A percentile compares a stretch with the other conserved stretches of the same genome.
These are phyloP conservation scores for Hymenoscyphus albidus DNA, from an alignment of 2,329 filamentous ascomycete species.

Conservation along the genomic window DNA sequence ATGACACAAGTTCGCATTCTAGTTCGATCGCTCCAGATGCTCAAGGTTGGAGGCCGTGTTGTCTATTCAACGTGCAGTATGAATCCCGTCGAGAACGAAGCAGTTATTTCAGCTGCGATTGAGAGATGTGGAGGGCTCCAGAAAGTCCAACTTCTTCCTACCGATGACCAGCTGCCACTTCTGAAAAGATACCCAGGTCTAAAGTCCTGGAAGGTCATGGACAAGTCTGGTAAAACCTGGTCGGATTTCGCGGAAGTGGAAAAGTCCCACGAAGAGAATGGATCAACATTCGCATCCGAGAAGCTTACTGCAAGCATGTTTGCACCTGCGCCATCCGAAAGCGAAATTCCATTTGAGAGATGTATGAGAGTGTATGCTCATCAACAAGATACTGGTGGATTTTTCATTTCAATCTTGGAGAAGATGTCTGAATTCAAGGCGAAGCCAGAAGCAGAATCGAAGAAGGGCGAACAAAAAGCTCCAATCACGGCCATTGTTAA, in stretches of 20 bases:
- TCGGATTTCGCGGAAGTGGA: slow-evolving; percentile 78
- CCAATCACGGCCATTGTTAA: slow-evolving; percentile 39
- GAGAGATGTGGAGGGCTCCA: slow-evolving; percentile 79
- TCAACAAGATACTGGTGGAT: slow-evolving; percentile 91
- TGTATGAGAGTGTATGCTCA: slow-evolving; percentile 96
- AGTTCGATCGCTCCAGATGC: slow-evolving; percentile 87
- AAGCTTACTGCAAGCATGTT: slow-evolving; percentile 83
- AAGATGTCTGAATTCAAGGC: slow-evolving; percentile 84
- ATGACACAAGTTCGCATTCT: slow-evolving; percentile 85
- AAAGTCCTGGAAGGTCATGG: slow-evolving; percentile 84
- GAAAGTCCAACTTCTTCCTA: slow-evolving; percentile 83
- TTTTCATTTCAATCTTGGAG: slow-evolving; percentile 94
- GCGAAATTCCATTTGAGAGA: slow-evolving; percentile 73
- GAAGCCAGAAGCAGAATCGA: slow-evolving; percentile 61
- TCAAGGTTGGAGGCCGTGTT: slow-evolving; percentile 89
- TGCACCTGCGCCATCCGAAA: slow-evolving; percentile 52
- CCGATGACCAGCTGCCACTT: slow-evolving; percentile 69
- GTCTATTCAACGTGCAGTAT: slow-evolving; percentile 99
- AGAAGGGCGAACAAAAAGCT: slow-evolving; percentile 43
- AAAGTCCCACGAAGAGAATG: slow-evolving; percentile 57
- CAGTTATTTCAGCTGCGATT: slow-evolving; percentile 83
- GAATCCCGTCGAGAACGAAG: slow-evolving; percentile 97
- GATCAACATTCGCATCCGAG: slow-evolving; percentile 57
- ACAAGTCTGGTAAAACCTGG: slow-evolving; percentile 77
- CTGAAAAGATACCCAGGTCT: slow-evolving; percentile 75